Conservation (phyloP, 306 rosid species). For the Vigna trinervia region DNA sequence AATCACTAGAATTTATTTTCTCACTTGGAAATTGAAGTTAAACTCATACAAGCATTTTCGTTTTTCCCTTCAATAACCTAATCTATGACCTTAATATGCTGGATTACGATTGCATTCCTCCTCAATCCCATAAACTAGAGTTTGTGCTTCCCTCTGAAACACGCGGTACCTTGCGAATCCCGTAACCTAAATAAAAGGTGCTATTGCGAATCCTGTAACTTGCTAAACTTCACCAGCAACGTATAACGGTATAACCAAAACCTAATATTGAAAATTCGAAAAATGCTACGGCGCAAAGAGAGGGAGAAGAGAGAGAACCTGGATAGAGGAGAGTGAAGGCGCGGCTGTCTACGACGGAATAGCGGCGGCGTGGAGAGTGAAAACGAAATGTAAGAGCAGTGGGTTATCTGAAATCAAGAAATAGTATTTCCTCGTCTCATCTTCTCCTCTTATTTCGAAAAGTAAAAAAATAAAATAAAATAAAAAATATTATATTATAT, state of each 20-base stretch:
- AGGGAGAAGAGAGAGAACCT: conserved; percentile 38
- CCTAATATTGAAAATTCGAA: conserved; percentile 28
- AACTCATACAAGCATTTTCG: too few species aligned
- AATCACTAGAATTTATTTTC: too few species aligned
- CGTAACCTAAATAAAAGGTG: conserved; percentile 29
- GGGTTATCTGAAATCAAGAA: neutral
- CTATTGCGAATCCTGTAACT: conserved; percentile 21
- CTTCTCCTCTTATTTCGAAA: conserved; percentile 6
- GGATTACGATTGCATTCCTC: conserved; percentile 10
- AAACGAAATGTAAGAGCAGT: neutral
- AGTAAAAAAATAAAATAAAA: neutral
- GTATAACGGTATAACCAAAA: conserved; percentile 11
- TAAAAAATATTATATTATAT: too few species aligned
- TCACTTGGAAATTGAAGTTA: too few species aligned
- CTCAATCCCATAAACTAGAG: conserved; percentile 36
- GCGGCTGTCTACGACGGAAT: conserved; percentile 24
- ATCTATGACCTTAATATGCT: neutral
- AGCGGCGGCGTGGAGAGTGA: conserved; percentile 33
- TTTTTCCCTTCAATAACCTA: neutral
- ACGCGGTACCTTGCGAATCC: neutral
- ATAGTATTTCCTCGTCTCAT: neutral
- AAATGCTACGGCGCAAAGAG: conserved; percentile 21
- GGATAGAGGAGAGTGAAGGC: neutral
- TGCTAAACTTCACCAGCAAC: neutral
- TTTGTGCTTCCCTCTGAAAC: conserved; percentile 10